Evolutionary conservation across 805 yeast species (phyloP), one percentile per base, ranked within the genome.

Genomic region (Candida sanyiensis): DNA sequence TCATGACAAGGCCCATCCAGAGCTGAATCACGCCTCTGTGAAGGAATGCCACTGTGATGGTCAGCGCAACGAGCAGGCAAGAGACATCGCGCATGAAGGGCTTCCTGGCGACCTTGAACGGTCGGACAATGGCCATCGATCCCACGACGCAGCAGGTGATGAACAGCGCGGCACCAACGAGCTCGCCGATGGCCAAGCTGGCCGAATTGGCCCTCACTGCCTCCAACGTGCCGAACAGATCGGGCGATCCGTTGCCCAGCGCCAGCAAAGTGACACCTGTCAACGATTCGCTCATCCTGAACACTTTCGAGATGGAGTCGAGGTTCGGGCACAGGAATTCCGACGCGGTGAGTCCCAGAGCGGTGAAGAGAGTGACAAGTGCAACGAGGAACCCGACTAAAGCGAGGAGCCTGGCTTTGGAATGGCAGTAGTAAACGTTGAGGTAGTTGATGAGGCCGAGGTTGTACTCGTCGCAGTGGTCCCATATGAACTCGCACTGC

Each of bases 201-300:
- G 82, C 76, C 2, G 85, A 75, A 11, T 76, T 81, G 1, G 76
- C 62, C 27, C 72, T 70, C 76, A 93, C 75, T 3, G 97, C 94
- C 35, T 84, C 81, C 54, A 78, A 83, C 0, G 96, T 88, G 26
- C 90, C 74, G 24, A 88, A 73, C 8, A 90, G 77, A 60, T 90
- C 98, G 0, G 97, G 96, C 1, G 94, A 72, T 3, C 96, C 95
- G 59, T 90, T 90, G 0, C 97, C 97, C 45, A 90, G 70, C 0
- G 97, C 96, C 41, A 93, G 64, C 25, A 90, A 63, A 0, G 97
- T 90, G 47, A 90, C 75, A 0, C 97, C 97, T 5, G 94, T 79
- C 19, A 89, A 61, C 45, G 81, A 78, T 49, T 89, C 95, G 26
- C 89, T 75, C 47, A 90, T 61, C 11, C 76, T 70, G 23, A 86